phyloP scores from a whole-genome alignment of 2,329 filamentous ascomycete species.

The Colletotrichum theobromicola region DNA sequence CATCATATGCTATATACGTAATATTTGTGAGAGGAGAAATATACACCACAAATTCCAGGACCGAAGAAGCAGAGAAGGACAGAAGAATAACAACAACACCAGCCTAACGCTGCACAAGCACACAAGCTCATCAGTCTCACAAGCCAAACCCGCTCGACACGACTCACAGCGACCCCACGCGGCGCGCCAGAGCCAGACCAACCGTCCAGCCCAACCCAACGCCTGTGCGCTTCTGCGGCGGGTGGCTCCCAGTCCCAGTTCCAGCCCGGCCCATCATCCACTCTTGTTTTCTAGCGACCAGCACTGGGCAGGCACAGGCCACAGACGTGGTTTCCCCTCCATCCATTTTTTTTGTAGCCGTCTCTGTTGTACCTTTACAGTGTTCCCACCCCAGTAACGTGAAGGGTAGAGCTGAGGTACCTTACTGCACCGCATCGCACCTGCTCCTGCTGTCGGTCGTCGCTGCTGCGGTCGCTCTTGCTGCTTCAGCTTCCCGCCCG shows the following conservation, averaged over 20 bases:
- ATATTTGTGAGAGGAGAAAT: too few species aligned
- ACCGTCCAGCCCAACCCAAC: neutral
- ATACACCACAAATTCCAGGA: neutral
- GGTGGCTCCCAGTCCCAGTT: neutral
- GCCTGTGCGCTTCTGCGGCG: neutral
- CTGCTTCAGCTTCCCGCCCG: neutral
- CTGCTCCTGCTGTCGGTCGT: neutral
- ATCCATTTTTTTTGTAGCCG: neutral
- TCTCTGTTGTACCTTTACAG: too few species aligned
- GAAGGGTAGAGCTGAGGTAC: neutral
- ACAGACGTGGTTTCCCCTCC: neutral
- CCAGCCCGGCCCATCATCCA: slow-evolving; percentile 15
- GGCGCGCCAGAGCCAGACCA: neutral
- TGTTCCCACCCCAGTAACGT: neutral
- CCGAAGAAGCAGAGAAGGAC: neutral
- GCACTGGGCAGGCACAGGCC: neutral
- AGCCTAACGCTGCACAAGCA: neutral
- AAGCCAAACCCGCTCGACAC: neutral
- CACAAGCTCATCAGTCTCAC: neutral
- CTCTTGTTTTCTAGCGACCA: neutral
- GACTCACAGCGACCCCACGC: neutral
- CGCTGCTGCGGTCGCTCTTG: neutral
- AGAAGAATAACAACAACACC: neutral
- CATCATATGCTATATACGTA: neutral
- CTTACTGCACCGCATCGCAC: neutral